phyloP scores from a whole-genome alignment of 2,329 filamentous ascomycete species.

The Colletotrichum caudatum region DNA sequence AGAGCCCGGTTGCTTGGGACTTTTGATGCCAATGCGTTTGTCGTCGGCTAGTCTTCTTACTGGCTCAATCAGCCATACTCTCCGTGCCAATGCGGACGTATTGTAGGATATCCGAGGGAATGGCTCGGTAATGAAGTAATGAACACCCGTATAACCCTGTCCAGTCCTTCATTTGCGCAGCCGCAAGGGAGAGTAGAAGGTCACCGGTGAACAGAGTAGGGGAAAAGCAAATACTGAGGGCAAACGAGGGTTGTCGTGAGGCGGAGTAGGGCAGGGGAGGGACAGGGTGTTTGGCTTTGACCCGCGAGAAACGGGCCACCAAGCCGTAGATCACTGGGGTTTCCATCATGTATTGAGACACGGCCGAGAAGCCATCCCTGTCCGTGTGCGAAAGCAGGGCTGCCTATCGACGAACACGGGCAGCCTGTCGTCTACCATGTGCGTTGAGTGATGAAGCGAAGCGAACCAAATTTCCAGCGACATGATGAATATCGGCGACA shows the following conservation, averaged over 20 bases:
- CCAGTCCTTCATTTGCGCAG: not conserved
- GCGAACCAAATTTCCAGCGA: not conserved
- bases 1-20: slow-evolving; percentile 12
- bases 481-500: not conserved
- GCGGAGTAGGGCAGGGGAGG: slow-evolving; percentile 13
- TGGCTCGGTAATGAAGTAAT: not conserved
- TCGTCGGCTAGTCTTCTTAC: slow-evolving; percentile 29
- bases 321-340: slow-evolving; percentile 26
- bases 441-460: slow-evolving; percentile 2
- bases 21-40: slow-evolving; percentile 6
- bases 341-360: slow-evolving; percentile 30
- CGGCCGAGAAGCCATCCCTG: slow-evolving; percentile 30
- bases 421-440: not conserved
- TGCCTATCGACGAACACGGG: not conserved
- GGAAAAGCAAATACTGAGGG: slow-evolving; percentile 12
- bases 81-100: slow-evolving; percentile 1
- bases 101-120: not conserved
- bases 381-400: slow-evolving; percentile 21
- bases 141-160: not conserved
- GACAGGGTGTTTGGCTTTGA: slow-evolving; percentile 16
- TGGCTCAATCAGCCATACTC: slow-evolving; percentile 13
- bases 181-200: slow-evolving; percentile 3
- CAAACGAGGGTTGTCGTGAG: slow-evolving; percentile 14
- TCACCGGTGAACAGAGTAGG: not conserved
- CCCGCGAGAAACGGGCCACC: slow-evolving; percentile 16